These are phyloP conservation scores for Prunus campanulata DNA, from an alignment of 306 rosid genomes.

Conservation along the genomic window DNA sequence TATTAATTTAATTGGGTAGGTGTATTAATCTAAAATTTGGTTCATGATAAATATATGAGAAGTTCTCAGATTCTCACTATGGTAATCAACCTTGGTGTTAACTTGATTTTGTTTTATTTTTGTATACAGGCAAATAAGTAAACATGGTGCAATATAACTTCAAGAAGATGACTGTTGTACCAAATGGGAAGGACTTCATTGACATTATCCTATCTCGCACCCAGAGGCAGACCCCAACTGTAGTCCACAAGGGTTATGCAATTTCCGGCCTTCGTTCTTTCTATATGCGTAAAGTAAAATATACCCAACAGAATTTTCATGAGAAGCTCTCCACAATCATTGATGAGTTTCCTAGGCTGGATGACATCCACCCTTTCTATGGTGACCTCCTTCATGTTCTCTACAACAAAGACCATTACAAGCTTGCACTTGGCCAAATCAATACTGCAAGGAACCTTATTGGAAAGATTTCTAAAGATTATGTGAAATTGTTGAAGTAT, in stretches of 20 bases:
- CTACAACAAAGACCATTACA: conserved; percentile 89
- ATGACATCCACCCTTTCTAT: conserved; percentile 75
- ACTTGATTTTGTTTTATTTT: not conserved
- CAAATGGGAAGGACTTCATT: conserved; percentile 75
- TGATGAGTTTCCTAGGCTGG: conserved; percentile 84
- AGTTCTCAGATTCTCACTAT: not conserved
- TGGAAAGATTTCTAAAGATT: conserved; percentile 74
- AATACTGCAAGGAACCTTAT: conserved; percentile 84
- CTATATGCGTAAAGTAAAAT: conserved; percentile 89
- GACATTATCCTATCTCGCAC: conserved; percentile 90
- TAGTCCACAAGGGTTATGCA: conserved; percentile 84
- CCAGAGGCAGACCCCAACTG: conserved; percentile 84
- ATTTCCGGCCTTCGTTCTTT: conserved; percentile 71
- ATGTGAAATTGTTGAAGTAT: conserved; percentile 73
- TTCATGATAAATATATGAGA: no score
- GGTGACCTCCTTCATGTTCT: conserved; percentile 86
- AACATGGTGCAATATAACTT: conserved; percentile 85
- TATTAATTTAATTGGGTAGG: no score
- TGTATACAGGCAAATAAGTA: not conserved
- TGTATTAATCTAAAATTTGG: no score
- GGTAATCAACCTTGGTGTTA: not conserved
- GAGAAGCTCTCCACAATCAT: conserved; percentile 75
- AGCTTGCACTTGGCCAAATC: conserved; percentile 92
- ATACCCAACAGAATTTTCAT: conserved; percentile 67
- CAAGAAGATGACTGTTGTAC: conserved; percentile 85